phyloP scores from a whole-genome alignment of 768 basidiomycete genomes.

The Fomitopsis serialis region DNA sequence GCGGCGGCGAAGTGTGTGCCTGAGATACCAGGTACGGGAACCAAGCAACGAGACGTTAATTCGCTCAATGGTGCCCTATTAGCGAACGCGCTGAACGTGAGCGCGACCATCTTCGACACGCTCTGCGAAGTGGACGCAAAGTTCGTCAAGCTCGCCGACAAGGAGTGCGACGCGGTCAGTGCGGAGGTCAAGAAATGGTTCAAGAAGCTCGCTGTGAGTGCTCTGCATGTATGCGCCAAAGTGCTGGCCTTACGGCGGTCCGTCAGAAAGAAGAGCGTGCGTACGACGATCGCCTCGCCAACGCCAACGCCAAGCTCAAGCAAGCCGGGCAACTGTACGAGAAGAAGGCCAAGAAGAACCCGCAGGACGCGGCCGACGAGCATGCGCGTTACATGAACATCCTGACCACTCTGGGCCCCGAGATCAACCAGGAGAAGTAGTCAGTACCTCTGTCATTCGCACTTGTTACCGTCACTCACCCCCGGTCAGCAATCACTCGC shows the following conservation, averaged over 20 bases:
- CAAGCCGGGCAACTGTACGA: conserved; percentile 75
- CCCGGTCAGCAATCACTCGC: conserved; percentile 55
- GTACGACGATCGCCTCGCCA: conserved; percentile 66
- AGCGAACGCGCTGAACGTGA: conserved; percentile 67
- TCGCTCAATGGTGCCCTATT: conserved; percentile 1
- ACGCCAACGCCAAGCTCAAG: conserved; percentile 68
- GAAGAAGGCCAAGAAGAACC: conserved; percentile 74
- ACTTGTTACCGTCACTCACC: not conserved
- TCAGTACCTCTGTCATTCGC: conserved; percentile 29
- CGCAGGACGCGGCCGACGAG: conserved; percentile 63
- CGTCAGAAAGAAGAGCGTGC: conserved; percentile 72
- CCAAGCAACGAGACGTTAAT: not conserved
- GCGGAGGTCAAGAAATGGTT: conserved; percentile 81
- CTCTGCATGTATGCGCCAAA: not conserved
- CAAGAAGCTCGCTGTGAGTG: conserved; percentile 71
- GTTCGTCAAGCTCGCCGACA: conserved; percentile 70
- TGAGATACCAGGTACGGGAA: conserved; percentile 54
- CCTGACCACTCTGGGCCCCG: conserved; percentile 66
- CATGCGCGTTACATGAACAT: conserved; percentile 74
- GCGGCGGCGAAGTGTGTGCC: conserved; percentile 54
- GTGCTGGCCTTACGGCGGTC: not conserved
- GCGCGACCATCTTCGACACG: conserved; percentile 62
- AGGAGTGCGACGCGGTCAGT: conserved; percentile 61
- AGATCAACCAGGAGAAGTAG: conserved; percentile 80
- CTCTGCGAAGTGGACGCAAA: conserved; percentile 68